These are phyloP conservation scores for Diplocarpon mali DNA, from an alignment of 2,329 filamentous ascomycete genomes.

Conservation along the genomic window DNA sequence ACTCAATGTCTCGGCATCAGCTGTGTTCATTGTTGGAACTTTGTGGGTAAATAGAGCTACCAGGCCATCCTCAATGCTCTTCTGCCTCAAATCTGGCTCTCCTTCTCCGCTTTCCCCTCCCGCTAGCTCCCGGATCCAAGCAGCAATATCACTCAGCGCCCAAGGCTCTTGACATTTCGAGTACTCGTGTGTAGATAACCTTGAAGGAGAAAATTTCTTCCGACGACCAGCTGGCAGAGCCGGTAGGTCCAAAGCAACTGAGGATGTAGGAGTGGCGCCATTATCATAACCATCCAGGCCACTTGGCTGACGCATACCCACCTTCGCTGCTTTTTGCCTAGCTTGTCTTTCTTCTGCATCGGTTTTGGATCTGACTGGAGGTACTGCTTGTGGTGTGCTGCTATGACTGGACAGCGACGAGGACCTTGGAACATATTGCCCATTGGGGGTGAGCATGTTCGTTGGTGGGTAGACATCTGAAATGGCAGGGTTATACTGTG, in stretches of 20 bases:
- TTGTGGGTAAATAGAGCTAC: slow-evolving; percentile 86
- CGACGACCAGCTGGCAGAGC: slow-evolving; percentile 70
- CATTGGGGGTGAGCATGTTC: slow-evolving; percentile 29
- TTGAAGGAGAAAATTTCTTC: slow-evolving; percentile 75
- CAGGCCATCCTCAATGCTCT: slow-evolving; percentile 76
- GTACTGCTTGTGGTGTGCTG: slow-evolving; percentile 64
- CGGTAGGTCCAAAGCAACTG: slow-evolving; percentile 69
- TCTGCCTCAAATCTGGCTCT: slow-evolving; percentile 75
- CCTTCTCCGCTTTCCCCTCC: slow-evolving; percentile 47
- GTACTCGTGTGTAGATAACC: slow-evolving; percentile 71
- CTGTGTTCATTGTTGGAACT: slow-evolving; percentile 96
- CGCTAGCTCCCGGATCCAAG: slow-evolving; percentile 80
- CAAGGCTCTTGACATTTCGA: slow-evolving; percentile 80
- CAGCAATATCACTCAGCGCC: slow-evolving; percentile 79
- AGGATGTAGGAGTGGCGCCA: slow-evolving; percentile 34
- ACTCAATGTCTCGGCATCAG: slow-evolving; percentile 83
- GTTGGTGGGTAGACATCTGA: slow-evolving; percentile 31
- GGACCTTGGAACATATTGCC: slow-evolving; percentile 51
- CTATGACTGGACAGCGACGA: slow-evolving; percentile 76
- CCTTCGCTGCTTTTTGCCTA: slow-evolving; percentile 40
- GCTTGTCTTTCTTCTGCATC: slow-evolving; percentile 63
- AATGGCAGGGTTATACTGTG: slow-evolving; percentile 18
- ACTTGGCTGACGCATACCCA: slow-evolving; percentile 39
- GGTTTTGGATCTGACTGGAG: slow-evolving; percentile 86
- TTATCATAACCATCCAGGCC: slow-evolving; percentile 47